Percentiles rank a stretch among this genome's conserved stretches.
phyloP scores from a whole-genome alignment of 768 basidiomycete genomes.

The Podaxis sp. region DNA sequence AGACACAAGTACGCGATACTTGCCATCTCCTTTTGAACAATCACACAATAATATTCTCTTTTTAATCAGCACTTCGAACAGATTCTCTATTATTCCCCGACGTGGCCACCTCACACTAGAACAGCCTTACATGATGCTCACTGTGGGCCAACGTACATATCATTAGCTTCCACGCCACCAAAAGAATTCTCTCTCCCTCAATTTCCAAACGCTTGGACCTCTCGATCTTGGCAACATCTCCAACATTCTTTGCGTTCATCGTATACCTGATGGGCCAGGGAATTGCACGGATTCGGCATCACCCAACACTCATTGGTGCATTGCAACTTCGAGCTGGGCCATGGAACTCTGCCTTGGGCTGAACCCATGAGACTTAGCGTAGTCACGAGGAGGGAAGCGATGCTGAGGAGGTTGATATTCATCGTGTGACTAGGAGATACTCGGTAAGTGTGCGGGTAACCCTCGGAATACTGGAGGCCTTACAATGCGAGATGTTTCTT shows the following conservation, averaged over 20 bases:
- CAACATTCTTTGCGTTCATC: conserved; percentile 5
- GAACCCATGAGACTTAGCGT: background rate
- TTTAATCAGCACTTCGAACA: no score
- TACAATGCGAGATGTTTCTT: background rate
- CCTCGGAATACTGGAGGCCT: background rate
- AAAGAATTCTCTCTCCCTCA: background rate
- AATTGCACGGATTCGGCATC: background rate
- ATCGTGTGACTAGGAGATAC: background rate
- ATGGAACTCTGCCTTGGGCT: background rate
- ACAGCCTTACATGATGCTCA: no score
- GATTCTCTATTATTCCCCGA: no score
- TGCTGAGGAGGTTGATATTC: background rate
- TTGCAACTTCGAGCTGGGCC: background rate
- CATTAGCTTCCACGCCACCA: background rate
- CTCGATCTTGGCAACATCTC: conserved; percentile 6
- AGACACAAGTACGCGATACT: background rate
- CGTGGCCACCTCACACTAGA: no score
- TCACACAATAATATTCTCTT: no score
- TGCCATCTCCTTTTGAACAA: background rate
- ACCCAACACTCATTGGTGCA: background rate
- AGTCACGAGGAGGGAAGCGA: background rate
- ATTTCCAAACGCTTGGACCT: background rate
- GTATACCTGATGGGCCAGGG: conserved; percentile 6
- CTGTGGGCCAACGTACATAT: no score
- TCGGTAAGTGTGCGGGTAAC: background rate